A percentile compares a stretch with the other conserved stretches of the same genome.
phyloP scores from a whole-genome alignment of 495 filamentous ascomycete genomes.

The Talaromyces ruber region DNA sequence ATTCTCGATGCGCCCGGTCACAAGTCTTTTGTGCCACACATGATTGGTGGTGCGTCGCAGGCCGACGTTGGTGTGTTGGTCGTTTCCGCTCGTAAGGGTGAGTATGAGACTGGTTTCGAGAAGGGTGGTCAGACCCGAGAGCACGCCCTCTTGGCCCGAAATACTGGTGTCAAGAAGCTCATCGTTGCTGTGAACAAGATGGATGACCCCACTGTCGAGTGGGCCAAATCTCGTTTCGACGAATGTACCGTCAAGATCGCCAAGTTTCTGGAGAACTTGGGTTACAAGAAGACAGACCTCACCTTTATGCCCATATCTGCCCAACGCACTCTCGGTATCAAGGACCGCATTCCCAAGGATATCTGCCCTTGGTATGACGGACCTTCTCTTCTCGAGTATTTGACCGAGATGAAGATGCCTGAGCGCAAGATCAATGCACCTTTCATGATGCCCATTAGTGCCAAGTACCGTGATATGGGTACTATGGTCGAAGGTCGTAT shows the following conservation, averaged over 20 bases:
- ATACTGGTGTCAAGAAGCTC: slow-evolving; percentile 94
- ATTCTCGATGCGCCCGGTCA: slow-evolving; percentile 95
- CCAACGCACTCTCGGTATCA: slow-evolving; percentile 75
- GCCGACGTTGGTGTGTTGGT: slow-evolving; percentile 94
- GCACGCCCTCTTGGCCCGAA: slow-evolving; percentile 94
- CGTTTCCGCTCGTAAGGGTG: slow-evolving; percentile 93
- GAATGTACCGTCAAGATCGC: slow-evolving; percentile 87
- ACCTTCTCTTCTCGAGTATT: slow-evolving; percentile 89
- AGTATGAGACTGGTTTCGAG: slow-evolving; percentile 99
- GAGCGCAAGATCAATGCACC: slow-evolving; percentile 96
- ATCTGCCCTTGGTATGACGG: slow-evolving; percentile 77
- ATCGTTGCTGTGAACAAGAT: slow-evolving; percentile 96
- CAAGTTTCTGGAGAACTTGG: slow-evolving; percentile 79
- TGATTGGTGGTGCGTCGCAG: slow-evolving; percentile 95
- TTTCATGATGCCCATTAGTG: slow-evolving; percentile 97
- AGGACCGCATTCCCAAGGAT: slow-evolving; percentile 74
- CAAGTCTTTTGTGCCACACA: slow-evolving; percentile 92
- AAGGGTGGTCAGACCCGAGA: slow-evolving; percentile 97
- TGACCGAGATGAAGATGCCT: slow-evolving; percentile 81
- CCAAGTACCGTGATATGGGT: slow-evolving; percentile 95
- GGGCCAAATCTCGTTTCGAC: slow-evolving; percentile 83
- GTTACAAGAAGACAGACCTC: slow-evolving; percentile 90
- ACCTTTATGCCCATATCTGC: slow-evolving; percentile 96
- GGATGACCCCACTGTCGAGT: slow-evolving; percentile 94
- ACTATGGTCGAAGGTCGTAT: slow-evolving; percentile 97